These are phyloP conservation scores for Acer yangbiense DNA, from an alignment of 345 rosid genomes.

Conservation along the genomic window DNA sequence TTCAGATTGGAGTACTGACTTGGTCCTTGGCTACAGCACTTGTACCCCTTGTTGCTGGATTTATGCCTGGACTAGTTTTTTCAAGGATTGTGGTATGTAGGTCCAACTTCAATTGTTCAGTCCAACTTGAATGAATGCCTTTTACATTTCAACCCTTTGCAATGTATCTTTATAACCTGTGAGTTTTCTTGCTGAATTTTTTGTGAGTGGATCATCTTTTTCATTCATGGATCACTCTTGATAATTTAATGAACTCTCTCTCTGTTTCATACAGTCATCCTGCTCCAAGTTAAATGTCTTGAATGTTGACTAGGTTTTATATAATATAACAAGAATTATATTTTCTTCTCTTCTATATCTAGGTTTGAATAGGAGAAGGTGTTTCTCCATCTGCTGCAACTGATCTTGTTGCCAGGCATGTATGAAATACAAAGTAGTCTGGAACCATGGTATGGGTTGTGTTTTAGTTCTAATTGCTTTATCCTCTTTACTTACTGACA, in stretches of 20 bases:
- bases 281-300: too few relatives aligned
- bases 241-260: background rate
- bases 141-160: conserved; percentile 2
- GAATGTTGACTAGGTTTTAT: background rate
- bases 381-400: conserved; percentile 99
- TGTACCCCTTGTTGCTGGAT: conserved; percentile 84
- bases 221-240: conserved; percentile 8
- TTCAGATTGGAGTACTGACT: conserved; percentile 76
- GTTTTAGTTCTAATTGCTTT: background rate
- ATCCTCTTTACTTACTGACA: background rate
- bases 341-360: conserved; percentile 26
- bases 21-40: conserved; percentile 93
- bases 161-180: background rate
- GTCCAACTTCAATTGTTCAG: background rate
- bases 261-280: background rate
- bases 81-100: conserved; percentile 73
- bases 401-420: conserved; percentile 96
- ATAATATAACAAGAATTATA: background rate
- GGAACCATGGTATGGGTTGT: conserved; percentile 15
- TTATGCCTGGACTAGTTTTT: conserved; percentile 84
- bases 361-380: conserved; percentile 99
- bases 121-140: conserved; percentile 1
- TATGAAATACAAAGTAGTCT: conserved; percentile 31
- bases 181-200: too few relatives aligned
- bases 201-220: background rate